Evolutionary conservation across 2,329 filamentous ascomycete genomes (phyloP).

Genomic region (Acephala macrosclerotiorum): DNA sequence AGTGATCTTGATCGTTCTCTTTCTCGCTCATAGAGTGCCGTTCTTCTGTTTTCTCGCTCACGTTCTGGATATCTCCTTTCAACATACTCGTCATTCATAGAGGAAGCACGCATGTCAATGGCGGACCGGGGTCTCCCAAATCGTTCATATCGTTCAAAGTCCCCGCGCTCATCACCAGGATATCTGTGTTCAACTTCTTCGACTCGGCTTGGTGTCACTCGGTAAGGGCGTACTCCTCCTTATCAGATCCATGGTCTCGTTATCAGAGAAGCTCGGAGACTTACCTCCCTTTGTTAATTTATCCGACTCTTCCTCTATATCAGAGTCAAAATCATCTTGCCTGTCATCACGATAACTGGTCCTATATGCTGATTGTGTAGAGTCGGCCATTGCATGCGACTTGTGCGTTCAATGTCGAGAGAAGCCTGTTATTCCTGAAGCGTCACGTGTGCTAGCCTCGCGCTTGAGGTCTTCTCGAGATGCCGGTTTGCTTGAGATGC

Average conservation of each 20-base stretch:
- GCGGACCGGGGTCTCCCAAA: constrained; percentile 41
- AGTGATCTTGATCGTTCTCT: constrained; percentile 46
- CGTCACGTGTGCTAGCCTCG: too few relatives aligned
- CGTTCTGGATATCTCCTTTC: constrained; percentile 45
- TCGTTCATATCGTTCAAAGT: constrained; percentile 42
- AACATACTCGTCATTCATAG: constrained; percentile 20
- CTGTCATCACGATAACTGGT: too few relatives aligned
- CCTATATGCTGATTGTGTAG: too few relatives aligned
- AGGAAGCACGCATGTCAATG: constrained; percentile 34
- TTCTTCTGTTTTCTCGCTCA: constrained; percentile 40
- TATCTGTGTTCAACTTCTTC: constrained; percentile 41
- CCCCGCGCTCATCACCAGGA: constrained; percentile 39
- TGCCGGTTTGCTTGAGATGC: too few relatives aligned
- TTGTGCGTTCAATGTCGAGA: too few relatives aligned
- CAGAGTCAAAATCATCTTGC: too few relatives aligned
- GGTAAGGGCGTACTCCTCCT: constrained; percentile 42
- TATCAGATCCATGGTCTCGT: not conserved
- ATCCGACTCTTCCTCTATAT: too few relatives aligned
- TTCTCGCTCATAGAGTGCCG: constrained; percentile 52
- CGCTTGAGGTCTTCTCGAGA: too few relatives aligned
- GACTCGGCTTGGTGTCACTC: constrained; percentile 37
- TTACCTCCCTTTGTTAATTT: too few relatives aligned
- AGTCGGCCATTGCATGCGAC: too few relatives aligned
- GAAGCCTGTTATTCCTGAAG: too few relatives aligned
- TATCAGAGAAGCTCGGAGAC: too few relatives aligned